Conservation (phyloP, 2,329 filamentous ascomycete genomes). For the Coniochaeta sp. region DNA sequence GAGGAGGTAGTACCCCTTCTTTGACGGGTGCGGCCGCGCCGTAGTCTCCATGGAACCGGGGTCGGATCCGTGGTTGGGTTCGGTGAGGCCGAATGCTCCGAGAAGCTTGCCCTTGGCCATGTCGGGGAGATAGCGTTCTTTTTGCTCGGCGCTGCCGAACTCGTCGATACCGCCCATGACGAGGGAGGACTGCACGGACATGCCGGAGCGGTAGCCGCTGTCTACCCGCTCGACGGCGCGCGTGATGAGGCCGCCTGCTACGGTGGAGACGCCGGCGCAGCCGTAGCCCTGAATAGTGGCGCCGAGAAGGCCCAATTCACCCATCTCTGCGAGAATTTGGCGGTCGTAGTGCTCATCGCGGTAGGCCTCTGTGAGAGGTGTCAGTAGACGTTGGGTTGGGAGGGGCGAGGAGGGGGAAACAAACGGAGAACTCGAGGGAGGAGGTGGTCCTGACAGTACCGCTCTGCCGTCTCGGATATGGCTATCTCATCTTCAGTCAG, state of each 20-base stretch:
- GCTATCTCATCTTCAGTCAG: slow-evolving; percentile 87
- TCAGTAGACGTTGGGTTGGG: background rate
- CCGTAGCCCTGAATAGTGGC: slow-evolving; percentile 78
- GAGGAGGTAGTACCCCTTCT: slow-evolving; percentile 68
- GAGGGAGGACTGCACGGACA: slow-evolving; percentile 81
- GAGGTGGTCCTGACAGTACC: slow-evolving; percentile 89
- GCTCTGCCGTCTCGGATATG: slow-evolving; percentile 82
- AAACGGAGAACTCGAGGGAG: slow-evolving; percentile 78
- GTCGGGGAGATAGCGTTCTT: slow-evolving; percentile 68
- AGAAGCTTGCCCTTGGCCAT: slow-evolving; percentile 72
- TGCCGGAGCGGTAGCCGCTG: slow-evolving; percentile 77
- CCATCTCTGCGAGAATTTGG: slow-evolving; percentile 79
- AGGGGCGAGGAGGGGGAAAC: slow-evolving; percentile 18
- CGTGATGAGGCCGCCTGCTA: slow-evolving; percentile 76
- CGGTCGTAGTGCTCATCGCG: slow-evolving; percentile 76
- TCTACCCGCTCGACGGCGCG: slow-evolving; percentile 82
- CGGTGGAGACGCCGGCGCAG: slow-evolving; percentile 74
- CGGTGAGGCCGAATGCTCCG: slow-evolving; percentile 78
- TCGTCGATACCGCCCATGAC: slow-evolving; percentile 83
- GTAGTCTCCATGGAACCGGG: slow-evolving; percentile 79
- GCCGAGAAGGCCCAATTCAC: slow-evolving; percentile 72
- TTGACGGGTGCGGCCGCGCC: slow-evolving; percentile 69
- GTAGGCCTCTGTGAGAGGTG: slow-evolving; percentile 34
- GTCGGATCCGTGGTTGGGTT: slow-evolving; percentile 84
- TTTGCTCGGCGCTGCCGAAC: slow-evolving; percentile 72